These are phyloP conservation scores for Sonneratia caseolaris DNA, from an alignment of 345 rosid species.

Conservation along the genomic window DNA sequence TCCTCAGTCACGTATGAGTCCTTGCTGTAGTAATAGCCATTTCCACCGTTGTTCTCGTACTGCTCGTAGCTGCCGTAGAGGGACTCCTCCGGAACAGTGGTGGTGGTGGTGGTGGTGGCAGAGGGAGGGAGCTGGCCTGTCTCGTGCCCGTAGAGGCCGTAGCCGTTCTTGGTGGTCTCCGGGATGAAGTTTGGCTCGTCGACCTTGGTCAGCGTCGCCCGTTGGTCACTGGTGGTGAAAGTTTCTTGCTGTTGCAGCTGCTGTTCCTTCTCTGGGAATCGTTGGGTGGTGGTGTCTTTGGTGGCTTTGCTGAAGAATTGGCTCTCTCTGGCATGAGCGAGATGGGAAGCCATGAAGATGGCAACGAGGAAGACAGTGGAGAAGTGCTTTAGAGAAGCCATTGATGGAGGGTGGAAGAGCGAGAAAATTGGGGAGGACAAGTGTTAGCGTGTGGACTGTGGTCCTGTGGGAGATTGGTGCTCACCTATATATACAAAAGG, in stretches of 20 bases:
- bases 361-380: conserved; percentile 16
- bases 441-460: neutral
- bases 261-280: neutral
- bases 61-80: conserved; percentile 10
- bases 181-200: conserved; percentile 23
- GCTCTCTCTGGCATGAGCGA: conserved; percentile 25
- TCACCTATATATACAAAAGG: neutral
- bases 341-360: conserved; percentile 7
- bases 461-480: neutral
- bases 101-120: conserved; percentile 10
- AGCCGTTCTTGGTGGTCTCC: conserved; percentile 33
- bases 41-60: conserved; percentile 4
- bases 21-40: conserved; percentile 15
- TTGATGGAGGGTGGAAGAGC: conserved; percentile 7
- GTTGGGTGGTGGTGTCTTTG: conserved; percentile 1
- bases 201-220: conserved; percentile 7
- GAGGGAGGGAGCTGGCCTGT: conserved; percentile 18
- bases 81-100: conserved; percentile 15
- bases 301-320: conserved; percentile 37
- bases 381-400: neutral
- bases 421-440: neutral
- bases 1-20: conserved; percentile 7
- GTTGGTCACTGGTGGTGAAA: neutral
- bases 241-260: neutral
- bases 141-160: conserved; percentile 46